Percentiles rank a stretch among this genome's conserved stretches.
These are phyloP conservation scores for Tetracladium setigerum DNA, from an alignment of 495 filamentous ascomycete species.

Conservation along the genomic window DNA sequence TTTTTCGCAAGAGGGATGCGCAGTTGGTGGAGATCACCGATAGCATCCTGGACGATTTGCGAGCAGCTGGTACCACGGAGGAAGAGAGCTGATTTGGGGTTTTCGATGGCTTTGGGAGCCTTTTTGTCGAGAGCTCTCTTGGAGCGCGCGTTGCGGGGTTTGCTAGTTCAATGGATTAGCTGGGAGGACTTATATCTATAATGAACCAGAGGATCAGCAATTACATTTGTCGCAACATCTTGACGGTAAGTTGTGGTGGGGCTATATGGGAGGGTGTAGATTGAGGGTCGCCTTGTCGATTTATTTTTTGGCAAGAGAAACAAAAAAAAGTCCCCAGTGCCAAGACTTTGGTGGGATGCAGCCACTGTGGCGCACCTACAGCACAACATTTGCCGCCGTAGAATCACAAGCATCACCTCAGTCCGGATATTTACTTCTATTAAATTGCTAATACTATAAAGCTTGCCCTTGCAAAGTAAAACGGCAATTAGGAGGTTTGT, in stretches of 20 bases:
- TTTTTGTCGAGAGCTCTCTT: constrained; percentile 87
- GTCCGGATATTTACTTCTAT: no score
- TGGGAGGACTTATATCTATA: not conserved
- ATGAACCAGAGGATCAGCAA: constrained; percentile 10
- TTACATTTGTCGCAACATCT: constrained; percentile 45
- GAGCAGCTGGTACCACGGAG: constrained; percentile 78
- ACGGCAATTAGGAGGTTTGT: no score
- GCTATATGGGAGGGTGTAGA: constrained; percentile 5
- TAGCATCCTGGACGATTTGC: constrained; percentile 65
- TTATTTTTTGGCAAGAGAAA: no score
- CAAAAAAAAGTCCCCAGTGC: no score
- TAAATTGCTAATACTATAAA: no score
- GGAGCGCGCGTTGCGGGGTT: constrained; percentile 88
- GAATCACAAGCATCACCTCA: no score
- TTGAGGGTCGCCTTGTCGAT: not conserved
- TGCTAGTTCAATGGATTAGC: constrained; percentile 38
- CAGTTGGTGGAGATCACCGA: constrained; percentile 75
- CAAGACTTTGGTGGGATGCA: no score
- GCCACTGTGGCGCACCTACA: no score
- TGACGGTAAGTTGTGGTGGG: constrained; percentile 9
- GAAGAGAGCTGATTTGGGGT: constrained; percentile 78
- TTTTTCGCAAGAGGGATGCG: constrained; percentile 72
- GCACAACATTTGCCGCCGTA: no score
- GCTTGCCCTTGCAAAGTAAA: no score
- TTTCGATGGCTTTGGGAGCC: constrained; percentile 81